A percentile compares a stretch with the other conserved stretches of the same genome.
phyloP scores from a whole-genome alignment of 2,329 filamentous ascomycete species.

The Sporothrix brasiliensis region DNA sequence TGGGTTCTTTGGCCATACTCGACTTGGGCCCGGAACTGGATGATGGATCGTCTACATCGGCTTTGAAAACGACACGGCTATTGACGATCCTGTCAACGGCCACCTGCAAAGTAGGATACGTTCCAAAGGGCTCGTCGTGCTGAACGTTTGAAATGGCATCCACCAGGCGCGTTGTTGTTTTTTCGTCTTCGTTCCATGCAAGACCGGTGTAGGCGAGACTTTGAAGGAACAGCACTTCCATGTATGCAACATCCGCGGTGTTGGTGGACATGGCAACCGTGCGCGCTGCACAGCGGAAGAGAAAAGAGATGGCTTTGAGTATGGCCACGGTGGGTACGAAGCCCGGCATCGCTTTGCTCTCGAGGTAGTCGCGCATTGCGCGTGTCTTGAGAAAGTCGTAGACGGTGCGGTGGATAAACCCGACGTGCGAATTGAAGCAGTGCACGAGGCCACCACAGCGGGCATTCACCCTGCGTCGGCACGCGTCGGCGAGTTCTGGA shows the following conservation, averaged over 20 bases:
- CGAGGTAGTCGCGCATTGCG: constrained; percentile 10
- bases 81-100: background rate
- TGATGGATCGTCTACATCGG: background rate
- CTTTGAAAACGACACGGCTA: background rate
- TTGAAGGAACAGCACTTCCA: background rate
- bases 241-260: background rate
- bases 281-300: background rate
- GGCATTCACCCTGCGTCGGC: constrained; percentile 13
- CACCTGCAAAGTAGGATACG: background rate
- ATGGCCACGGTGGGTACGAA: constrained; percentile 3
- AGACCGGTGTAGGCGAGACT: background rate
- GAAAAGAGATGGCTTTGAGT: background rate
- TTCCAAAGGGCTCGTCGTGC: background rate
- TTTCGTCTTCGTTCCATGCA: constrained; percentile 1
- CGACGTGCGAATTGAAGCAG: background rate
- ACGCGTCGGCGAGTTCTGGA: background rate
- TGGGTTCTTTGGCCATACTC: background rate
- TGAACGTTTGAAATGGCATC: background rate
- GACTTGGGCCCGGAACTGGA: background rate
- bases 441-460: constrained; percentile 7
- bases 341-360: constrained; percentile 1
- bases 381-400: constrained; percentile 12
- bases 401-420: constrained; percentile 19
- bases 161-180: constrained; percentile 1
- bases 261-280: background rate